Evolutionary conservation across 176 grass and related monocot species (phyloP).

Genomic region (Chloris gayana): DNA sequence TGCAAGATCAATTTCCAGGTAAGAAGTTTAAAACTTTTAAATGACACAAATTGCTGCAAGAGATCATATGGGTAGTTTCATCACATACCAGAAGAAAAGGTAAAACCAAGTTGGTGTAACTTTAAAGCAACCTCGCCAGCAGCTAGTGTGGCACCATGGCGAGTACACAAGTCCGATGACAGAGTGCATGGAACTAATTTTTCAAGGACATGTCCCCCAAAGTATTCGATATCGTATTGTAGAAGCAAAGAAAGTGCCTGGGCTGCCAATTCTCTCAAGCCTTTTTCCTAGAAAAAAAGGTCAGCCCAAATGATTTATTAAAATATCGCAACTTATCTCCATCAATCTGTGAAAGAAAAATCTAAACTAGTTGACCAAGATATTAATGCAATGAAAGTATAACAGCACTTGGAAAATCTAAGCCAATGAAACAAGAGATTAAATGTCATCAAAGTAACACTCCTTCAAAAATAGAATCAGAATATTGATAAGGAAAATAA

Average conservation of each 20-base stretch:
- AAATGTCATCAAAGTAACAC: neutral
- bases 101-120: constrained; percentile 72
- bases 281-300: constrained; percentile 69
- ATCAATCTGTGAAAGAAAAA: constrained; percentile 17
- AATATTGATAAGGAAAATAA: constrained; percentile 3
- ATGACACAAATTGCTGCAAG: constrained; percentile 10
- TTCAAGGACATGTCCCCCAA: constrained; percentile 64
- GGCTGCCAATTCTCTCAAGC: constrained; percentile 78
- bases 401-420: neutral
- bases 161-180: constrained; percentile 88
- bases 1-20: constrained; percentile 12
- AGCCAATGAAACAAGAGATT: neutral
- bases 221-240: constrained; percentile 84
- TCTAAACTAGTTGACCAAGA: neutral
- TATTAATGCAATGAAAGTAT: constrained; percentile 13
- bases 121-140: constrained; percentile 74
- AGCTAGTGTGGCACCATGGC: constrained; percentile 95
- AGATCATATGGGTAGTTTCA: constrained; percentile 8
- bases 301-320: constrained; percentile 38
- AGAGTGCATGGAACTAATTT: constrained; percentile 89
- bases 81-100: constrained; percentile 60
- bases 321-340: constrained; percentile 5
- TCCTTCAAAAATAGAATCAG: neutral
- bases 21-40: constrained; percentile 12
- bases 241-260: constrained; percentile 84